phyloP scores from a whole-genome alignment of 1,284 basidiomycete genomes.

The Boletellus deceptivus region DNA sequence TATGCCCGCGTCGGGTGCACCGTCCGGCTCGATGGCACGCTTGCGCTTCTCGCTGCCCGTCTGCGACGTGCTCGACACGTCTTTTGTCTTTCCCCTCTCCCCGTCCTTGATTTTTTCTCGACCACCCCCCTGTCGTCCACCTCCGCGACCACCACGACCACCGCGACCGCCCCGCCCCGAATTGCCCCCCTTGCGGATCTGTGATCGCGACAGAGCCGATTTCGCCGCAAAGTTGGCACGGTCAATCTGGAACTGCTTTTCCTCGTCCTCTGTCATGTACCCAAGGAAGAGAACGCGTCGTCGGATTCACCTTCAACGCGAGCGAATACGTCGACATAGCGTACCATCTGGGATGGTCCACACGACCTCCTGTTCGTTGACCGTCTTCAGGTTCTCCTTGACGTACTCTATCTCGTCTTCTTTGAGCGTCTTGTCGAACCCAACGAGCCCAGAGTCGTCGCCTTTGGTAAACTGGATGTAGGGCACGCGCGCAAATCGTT shows the following conservation, averaged over 20 bases:
- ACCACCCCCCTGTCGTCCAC: conserved; percentile 35
- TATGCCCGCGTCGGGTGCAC: conserved; percentile 62
- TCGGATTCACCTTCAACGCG: no score
- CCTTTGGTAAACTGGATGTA: conserved; percentile 70
- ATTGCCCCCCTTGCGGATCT: conserved; percentile 20
- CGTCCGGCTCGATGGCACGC: conserved; percentile 70
- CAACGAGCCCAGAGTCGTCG: conserved; percentile 65
- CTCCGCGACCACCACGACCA: conserved; percentile 41
- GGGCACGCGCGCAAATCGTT: conserved; percentile 72
- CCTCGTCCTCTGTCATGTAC: conserved; percentile 48
- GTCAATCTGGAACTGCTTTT: conserved; percentile 69
- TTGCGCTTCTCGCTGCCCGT: conserved; percentile 66
- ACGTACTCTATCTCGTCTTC: conserved; percentile 67
- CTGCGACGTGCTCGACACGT: conserved; percentile 35
- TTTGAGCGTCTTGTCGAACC: conserved; percentile 66
- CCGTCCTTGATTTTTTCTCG: conserved; percentile 26
- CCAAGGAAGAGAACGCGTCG: no score
- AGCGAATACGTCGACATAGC: conserved; percentile 15
- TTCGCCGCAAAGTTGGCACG: conserved; percentile 67
- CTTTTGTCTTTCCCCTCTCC: conserved; percentile 2
- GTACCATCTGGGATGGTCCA: conserved; percentile 62
- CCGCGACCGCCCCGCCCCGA: conserved; percentile 38
- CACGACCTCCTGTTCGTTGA: conserved; percentile 60
- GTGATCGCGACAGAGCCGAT: conserved; percentile 40
- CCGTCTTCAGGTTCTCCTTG: conserved; percentile 57